These are phyloP conservation scores for Onygenales sp. DNA, from an alignment of 2,329 filamentous ascomycete species.

Conservation along the genomic window DNA sequence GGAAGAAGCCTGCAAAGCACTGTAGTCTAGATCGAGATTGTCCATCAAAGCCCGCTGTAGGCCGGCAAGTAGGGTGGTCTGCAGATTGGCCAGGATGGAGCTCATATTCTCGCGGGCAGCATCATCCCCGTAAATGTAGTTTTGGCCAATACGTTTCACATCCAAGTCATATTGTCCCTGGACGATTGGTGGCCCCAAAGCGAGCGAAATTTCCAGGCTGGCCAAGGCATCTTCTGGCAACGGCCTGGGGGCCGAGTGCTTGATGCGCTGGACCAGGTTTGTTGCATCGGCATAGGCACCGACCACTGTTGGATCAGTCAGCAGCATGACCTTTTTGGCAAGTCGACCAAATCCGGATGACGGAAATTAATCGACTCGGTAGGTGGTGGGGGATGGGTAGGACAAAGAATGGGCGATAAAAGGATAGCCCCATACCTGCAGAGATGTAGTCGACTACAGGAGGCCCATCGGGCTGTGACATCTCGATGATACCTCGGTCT, in stretches of 20 bases:
- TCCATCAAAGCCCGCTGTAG: constrained; percentile 23
- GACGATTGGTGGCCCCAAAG: constrained; percentile 25
- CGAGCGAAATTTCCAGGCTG: constrained; percentile 26
- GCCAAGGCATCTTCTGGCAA: constrained; percentile 1
- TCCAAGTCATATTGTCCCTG: constrained; percentile 27
- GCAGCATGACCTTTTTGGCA: not conserved
- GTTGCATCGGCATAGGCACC: constrained; percentile 8
- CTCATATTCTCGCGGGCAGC: constrained; percentile 29
- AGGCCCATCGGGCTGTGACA: not conserved
- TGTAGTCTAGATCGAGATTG: constrained; percentile 22
- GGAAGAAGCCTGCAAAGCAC: constrained; percentile 23
- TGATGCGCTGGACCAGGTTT: constrained; percentile 9
- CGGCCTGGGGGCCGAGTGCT: not conserved
- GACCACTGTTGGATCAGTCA: constrained; percentile 6
- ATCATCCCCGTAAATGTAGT: constrained; percentile 27
- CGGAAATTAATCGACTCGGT: not conserved
- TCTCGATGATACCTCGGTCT: not conserved
- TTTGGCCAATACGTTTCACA: constrained; percentile 23
- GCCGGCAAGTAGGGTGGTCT: constrained; percentile 24
- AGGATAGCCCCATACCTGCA: not conserved
- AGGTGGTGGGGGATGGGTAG: not conserved
- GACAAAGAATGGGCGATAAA: not conserved
- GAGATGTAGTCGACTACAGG: constrained; percentile 1
- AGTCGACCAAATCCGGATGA: not conserved
- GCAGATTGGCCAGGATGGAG: constrained; percentile 29